Conservation (phyloP, 176 grass and related monocot species). For the Dendrocalamus sinicus region DNA sequence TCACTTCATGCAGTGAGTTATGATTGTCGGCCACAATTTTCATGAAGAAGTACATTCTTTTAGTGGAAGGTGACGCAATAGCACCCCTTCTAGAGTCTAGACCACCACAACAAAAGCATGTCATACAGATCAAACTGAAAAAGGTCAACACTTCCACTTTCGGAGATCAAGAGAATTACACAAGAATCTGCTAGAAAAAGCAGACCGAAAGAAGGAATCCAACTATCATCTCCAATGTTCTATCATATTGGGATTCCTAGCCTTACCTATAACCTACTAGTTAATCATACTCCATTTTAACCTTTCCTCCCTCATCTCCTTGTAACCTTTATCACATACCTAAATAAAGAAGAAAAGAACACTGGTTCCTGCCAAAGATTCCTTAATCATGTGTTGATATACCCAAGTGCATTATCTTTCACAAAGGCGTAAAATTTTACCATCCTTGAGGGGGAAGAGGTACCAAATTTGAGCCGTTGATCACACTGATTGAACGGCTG, state of each 20-base stretch:
- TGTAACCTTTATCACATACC: slow-evolving; percentile 49
- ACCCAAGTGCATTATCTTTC: slow-evolving; percentile 21
- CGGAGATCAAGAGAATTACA: slow-evolving; percentile 35
- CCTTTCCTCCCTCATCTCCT: slow-evolving; percentile 35
- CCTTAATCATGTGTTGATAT: slow-evolving; percentile 50
- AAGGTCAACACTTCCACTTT: slow-evolving; percentile 32
- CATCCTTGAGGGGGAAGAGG: too few relatives aligned
- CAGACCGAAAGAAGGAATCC: slow-evolving; percentile 33
- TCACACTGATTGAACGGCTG: too few relatives aligned
- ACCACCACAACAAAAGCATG: slow-evolving; percentile 24
- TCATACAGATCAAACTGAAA: slow-evolving; percentile 9
- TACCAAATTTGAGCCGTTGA: too few relatives aligned
- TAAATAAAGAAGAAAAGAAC: slow-evolving; percentile 47
- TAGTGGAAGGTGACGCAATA: slow-evolving; percentile 32
- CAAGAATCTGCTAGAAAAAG: slow-evolving; percentile 53
- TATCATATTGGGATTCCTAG: slow-evolving; percentile 43
- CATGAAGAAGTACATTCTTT: slow-evolving; percentile 16
- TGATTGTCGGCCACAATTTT: neutral
- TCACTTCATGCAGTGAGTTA: neutral
- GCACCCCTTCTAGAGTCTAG: neutral
- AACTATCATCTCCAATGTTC: slow-evolving; percentile 39
- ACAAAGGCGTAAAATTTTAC: slow-evolving; percentile 3
- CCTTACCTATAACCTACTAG: slow-evolving; percentile 47
- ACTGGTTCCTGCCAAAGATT: slow-evolving; percentile 50
- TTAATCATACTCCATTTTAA: slow-evolving; percentile 44